Base-by-base conservation (phyloP, 192 early-diverging fungal species). In the Coemansia erecta region DNA sequence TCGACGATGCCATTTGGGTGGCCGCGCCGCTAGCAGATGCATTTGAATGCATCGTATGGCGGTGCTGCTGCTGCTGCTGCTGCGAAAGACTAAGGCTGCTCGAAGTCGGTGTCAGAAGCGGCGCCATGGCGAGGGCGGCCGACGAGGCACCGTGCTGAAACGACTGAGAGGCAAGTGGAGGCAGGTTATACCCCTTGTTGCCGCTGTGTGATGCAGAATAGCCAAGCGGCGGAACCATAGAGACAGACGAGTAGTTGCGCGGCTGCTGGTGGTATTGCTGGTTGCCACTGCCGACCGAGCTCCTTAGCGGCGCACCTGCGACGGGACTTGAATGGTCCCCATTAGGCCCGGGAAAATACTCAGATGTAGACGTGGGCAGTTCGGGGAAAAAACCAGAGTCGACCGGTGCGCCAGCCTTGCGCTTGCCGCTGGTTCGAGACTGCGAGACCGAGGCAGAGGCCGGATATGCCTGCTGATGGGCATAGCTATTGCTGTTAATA, bases 371-470 rank as follows among this genome's bases (percentile, higher is more conserved):
- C 13, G 54, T 19, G 10, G 60, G 45, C 15, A 61, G 8, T 13
- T 77, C 73, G 4, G 73, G 73, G 53, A 77, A 77, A 49, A 70
- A 77, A 4, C 73, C 73, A 33, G 67, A 70, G 56, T 77, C 73
- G 6, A 70, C 58, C 13, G 62, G 72, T 4, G 44, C 63, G 19
- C 65, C 65, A 31, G 60, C 59, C 56, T 75, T 68, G 63, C 73
- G 73, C 67, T 75, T 75, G 43, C 61, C 55, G 53, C 67, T 58
- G 24, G 26, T 39, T 12, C 57, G 54, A 3, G 58, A 17, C 51
- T 73, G 70, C 41, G 44, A 18, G 44, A 45, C 47, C 23, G 47
- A 22, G 22, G 37, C 35, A 53, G 60, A 28, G 31, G 41, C 51
- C 40, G 50, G n/a, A 37, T 37, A 37, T 2, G 22, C 22, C 44